phyloP scores from a whole-genome alignment of 108 stramenopile species.

The Fistulifera solaris region DNA sequence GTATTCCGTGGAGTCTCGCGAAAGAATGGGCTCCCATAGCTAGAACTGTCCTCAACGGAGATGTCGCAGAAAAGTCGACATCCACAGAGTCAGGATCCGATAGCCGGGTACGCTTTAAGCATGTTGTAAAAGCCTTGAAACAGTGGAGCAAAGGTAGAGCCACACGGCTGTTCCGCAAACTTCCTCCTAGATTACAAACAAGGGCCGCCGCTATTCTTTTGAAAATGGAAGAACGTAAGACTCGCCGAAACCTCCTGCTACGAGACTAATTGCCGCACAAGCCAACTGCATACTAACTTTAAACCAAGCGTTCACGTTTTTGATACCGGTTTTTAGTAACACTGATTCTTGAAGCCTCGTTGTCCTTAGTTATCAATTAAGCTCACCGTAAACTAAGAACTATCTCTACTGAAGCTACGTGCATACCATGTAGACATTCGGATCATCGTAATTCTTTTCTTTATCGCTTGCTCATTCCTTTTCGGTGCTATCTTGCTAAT shows the following conservation, averaged over 20 bases:
- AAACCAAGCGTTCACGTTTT: too few relatives aligned
- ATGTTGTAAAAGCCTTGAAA: conserved; percentile 40
- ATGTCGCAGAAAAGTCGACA: conserved; percentile 9
- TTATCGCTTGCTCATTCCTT: too few relatives aligned
- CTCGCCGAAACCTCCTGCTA: conserved; percentile 16
- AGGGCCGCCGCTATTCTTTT: conserved; percentile 41
- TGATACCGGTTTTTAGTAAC: too few relatives aligned
- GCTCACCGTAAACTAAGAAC: too few relatives aligned
- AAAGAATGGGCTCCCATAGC: conserved; percentile 80
- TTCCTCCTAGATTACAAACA: conserved; percentile 54
- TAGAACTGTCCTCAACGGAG: conserved; percentile 21
- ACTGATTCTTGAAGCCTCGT: too few relatives aligned
- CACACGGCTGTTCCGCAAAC: conserved; percentile 24
- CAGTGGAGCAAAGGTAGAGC: conserved; percentile 61
- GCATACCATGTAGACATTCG: too few relatives aligned
- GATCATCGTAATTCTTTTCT: too few relatives aligned
- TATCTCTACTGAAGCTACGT: too few relatives aligned
- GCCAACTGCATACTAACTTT: too few relatives aligned
- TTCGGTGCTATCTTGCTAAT: too few relatives aligned
- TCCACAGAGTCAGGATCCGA: not conserved
- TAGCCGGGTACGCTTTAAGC: conserved; percentile 46
- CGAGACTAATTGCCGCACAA: too few relatives aligned
- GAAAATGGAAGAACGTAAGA: conserved; percentile 40
- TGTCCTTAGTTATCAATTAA: too few relatives aligned
- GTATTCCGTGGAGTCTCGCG: conserved; percentile 80